Evolutionary conservation across 2,329 filamentous ascomycete genomes (phyloP), one percentile per base, ranked within the genome.

Genomic region (Karstenula rhodostoma): DNA sequence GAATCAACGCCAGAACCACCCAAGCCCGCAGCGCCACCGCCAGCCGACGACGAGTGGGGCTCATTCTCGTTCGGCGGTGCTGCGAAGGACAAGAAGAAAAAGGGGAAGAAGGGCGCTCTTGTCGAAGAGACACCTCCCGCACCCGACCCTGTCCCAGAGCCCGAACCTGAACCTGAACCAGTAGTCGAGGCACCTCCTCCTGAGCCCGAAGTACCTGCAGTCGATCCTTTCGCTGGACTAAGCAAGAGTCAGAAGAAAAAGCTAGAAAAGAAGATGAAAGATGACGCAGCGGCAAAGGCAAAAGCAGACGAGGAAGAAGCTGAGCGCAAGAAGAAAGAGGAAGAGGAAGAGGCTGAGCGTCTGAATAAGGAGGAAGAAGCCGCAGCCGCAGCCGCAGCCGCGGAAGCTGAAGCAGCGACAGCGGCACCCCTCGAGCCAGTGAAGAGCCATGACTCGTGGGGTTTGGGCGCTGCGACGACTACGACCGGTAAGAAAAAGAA

Each of bases 231-330:
- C 25, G 51, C 51, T 32, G 51, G 51, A 29, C 51, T 54, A 10
- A 54, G 51, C 40, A 54, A 54, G 51, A 37, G 51, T 32, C 51
- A 54, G 40, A 43, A 10, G 27, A 54, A 54, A 25, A 54, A 54
- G 25, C 8, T 54, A 23, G 22, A 53, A 23, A 25, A 53, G 23
- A 53, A 53, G 22, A 19, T 54, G 37, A 55, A 55, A 55, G 52
- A 55, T 6, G 52, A 55, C n/a, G 40, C 52, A n/a, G 73, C 67
- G 63, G 77, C 69, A 59, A 73, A 75, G 52, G 73, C 74, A 32
- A 73, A 78, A 61, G 71, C 77, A 57, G 76, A 78, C 57, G 76
- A 77, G 61, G 72, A 78, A 58, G 70, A 79, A 58, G 73, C 76
- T 56, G 77, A 79, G 61, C 72, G 75, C 54, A 74, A 74, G 60